phyloP scores from a whole-genome alignment of 2,329 filamentous ascomycete species.

The Trichoderma sp. region DNA sequence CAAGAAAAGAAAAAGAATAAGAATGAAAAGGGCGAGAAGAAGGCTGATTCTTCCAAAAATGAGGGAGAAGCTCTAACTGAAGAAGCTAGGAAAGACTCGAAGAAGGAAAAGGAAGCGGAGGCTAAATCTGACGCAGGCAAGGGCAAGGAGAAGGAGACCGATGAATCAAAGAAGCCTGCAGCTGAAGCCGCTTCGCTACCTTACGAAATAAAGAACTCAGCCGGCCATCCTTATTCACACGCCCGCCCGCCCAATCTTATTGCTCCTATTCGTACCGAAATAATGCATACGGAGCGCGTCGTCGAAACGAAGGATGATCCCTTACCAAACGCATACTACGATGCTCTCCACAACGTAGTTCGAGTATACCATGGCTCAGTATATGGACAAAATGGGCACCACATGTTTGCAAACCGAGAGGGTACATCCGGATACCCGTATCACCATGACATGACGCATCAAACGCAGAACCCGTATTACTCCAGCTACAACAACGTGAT shows the following conservation, averaged over 20 bases:
- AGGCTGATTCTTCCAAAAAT: background rate
- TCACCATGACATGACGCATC: constrained; percentile 50
- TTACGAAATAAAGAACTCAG: constrained; percentile 26
- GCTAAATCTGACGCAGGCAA: background rate
- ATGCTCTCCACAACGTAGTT: constrained; percentile 55
- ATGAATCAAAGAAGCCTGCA: constrained; percentile 15
- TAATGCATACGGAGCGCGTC: constrained; percentile 60
- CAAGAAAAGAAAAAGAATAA: constrained; percentile 26
- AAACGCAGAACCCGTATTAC: constrained; percentile 49
- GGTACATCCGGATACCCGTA: constrained; percentile 40
- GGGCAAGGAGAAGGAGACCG: background rate
- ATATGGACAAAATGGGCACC: constrained; percentile 52
- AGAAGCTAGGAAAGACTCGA: background rate
- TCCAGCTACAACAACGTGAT: constrained; percentile 43
- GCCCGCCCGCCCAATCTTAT: constrained; percentile 51
- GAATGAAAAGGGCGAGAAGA: constrained; percentile 10
- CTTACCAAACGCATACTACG: constrained; percentile 62
- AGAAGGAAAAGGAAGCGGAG: constrained; percentile 8
- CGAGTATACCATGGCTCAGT: constrained; percentile 61
- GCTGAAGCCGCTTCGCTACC: background rate
- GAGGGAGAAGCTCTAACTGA: background rate
- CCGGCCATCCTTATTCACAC: constrained; percentile 39
- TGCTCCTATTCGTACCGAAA: constrained; percentile 52
- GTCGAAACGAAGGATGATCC: constrained; percentile 58
- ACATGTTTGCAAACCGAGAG: constrained; percentile 53